phyloP scores from a whole-genome alignment of 176 grass and related monocot genomes.

The Bromus sterilis region DNA sequence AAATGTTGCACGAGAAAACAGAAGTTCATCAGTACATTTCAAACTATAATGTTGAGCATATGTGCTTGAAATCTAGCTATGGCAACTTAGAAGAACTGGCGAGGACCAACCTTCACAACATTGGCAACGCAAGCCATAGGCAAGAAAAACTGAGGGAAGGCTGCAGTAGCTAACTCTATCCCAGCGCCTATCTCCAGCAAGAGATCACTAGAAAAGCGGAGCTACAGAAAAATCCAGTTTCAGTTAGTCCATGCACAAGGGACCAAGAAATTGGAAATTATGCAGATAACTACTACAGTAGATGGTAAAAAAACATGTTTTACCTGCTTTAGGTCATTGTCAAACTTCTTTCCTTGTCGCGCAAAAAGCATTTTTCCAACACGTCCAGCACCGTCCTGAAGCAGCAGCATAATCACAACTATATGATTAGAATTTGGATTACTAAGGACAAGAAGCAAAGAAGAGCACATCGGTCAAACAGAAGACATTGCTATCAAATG shows the following conservation, averaged over 20 bases:
- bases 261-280: not conserved
- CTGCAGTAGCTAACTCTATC: constrained; percentile 81
- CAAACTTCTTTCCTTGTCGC: constrained; percentile 98
- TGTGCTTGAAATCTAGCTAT: not conserved
- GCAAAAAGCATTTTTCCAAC: constrained; percentile 99
- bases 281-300: too few species aligned
- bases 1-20: not conserved
- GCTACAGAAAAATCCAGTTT: constrained; percentile 34
- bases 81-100: not conserved
- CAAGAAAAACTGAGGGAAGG: constrained; percentile 94
- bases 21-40: not conserved
- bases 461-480: not conserved
- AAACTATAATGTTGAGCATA: constrained; percentile 1
- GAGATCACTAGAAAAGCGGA: constrained; percentile 88
- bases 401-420: constrained; percentile 2
- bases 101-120: constrained; percentile 69
- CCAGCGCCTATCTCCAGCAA: constrained; percentile 97
- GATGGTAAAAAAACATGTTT: not conserved
- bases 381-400: constrained; percentile 93
- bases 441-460: not conserved
- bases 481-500: not conserved
- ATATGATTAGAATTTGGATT: constrained; percentile 9
- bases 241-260: not conserved
- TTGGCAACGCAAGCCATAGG: constrained; percentile 94
- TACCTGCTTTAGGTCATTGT: constrained; percentile 99